Percentiles rank a stretch among this genome's conserved stretches.
These are phyloP conservation scores for Chrysosporium keratinophilum DNA, from an alignment of 2,329 filamentous ascomycete species.

Conservation along the genomic window DNA sequence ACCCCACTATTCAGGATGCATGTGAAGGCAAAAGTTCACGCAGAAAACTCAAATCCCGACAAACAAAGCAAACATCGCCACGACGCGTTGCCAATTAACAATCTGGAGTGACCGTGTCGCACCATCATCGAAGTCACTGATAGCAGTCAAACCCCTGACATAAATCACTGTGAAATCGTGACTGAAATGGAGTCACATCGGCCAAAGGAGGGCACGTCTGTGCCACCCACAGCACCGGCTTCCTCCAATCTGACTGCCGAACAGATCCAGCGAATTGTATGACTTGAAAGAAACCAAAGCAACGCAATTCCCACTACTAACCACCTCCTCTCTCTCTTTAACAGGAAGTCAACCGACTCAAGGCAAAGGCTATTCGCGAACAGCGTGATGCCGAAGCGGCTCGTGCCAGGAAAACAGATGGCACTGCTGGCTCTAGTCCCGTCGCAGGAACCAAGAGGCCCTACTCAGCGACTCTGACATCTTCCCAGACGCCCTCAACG, in stretches of 20 bases:
- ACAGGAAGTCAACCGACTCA: conserved; percentile 77
- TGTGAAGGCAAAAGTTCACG: too few species aligned
- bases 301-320: conserved; percentile 8
- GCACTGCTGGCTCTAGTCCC: conserved; percentile 31
- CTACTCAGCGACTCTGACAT: conserved; percentile 48
- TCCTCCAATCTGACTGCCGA: conserved; percentile 46
- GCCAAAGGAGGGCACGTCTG: neutral
- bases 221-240: neutral
- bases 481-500: conserved; percentile 43
- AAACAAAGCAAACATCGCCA: conserved; percentile 4
- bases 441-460: conserved; percentile 62
- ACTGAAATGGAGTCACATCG: neutral
- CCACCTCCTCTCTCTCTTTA: neutral
- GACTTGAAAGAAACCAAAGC: conserved; percentile 11
- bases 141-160: too few species aligned
- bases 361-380: conserved; percentile 75
- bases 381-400: conserved; percentile 55
- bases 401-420: conserved; percentile 16
- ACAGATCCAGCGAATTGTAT: conserved; percentile 49
- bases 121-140: neutral
- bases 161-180: neutral
- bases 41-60: neutral
- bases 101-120: neutral
- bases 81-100: neutral
- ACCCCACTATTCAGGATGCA: too few species aligned